Percentiles rank a stretch among this genome's conserved stretches.
Evolutionary conservation across 495 filamentous ascomycete species (phyloP).

Genomic region (Beverwykella pulmonaria): DNA sequence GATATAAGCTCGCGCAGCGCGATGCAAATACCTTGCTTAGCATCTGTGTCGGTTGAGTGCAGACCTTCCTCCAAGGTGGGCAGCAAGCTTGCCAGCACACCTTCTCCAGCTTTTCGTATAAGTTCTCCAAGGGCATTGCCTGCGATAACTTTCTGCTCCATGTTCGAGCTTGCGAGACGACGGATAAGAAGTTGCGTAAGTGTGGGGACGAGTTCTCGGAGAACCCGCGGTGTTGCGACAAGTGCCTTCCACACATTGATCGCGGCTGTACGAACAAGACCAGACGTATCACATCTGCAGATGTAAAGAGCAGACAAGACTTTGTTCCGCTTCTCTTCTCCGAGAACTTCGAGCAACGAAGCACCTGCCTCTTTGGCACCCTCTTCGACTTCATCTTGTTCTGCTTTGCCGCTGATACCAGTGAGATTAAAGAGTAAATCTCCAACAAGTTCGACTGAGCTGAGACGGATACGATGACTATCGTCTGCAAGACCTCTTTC

Average conservation of each 20-base stretch:
- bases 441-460: conserved; percentile 95
- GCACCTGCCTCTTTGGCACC: conserved; percentile 81
- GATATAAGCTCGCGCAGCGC: conserved; percentile 89
- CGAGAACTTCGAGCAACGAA: conserved; percentile 88
- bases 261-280: conserved; percentile 85
- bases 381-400: conserved; percentile 79
- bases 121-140: conserved; percentile 95
- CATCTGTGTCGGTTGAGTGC: conserved; percentile 87
- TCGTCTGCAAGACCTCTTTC: conserved; percentile 94
- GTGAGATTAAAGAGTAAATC: conserved; percentile 97
- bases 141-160: conserved; percentile 98
- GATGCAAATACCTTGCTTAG: conserved; percentile 96
- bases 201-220: conserved; percentile 93
- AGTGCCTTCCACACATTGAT: conserved; percentile 95
- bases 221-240: conserved; percentile 85
- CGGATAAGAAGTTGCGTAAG: conserved; percentile 93
- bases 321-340: conserved; percentile 93
- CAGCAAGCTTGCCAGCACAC: conserved; percentile 81
- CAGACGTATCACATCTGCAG: conserved; percentile 95
- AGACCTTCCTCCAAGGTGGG: conserved; percentile 93
- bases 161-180: conserved; percentile 89
- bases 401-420: conserved; percentile 82
- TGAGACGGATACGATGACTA: conserved; percentile 93
- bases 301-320: conserved; percentile 95
- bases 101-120: conserved; percentile 94